These are phyloP conservation scores for Lasiosphaeria miniovina DNA, from an alignment of 495 filamentous ascomycete species.

Conservation along the genomic window DNA sequence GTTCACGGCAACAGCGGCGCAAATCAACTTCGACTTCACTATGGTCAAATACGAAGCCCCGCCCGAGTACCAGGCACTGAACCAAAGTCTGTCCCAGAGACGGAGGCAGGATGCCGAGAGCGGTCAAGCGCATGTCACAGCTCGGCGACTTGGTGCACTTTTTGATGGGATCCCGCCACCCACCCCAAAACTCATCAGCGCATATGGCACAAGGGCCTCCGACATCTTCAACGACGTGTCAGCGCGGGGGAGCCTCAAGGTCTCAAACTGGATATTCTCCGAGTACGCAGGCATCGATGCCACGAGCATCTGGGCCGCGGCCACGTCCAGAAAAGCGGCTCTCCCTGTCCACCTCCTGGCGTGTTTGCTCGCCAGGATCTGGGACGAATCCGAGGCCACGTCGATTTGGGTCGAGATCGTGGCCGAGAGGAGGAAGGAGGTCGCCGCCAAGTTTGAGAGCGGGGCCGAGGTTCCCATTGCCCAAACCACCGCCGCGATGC, in stretches of 20 bases:
- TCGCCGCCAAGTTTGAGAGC: slow-evolving; percentile 1
- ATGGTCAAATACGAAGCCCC: slow-evolving; percentile 33
- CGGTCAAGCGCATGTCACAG: slow-evolving; percentile 30
- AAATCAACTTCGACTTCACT: slow-evolving; percentile 38
- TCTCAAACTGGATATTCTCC: slow-evolving; percentile 1
- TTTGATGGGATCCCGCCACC: slow-evolving; percentile 30
- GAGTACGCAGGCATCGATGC: slow-evolving; percentile 9
- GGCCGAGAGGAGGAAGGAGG: slow-evolving; percentile 12
- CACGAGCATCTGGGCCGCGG: slow-evolving; percentile 11
- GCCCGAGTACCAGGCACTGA: slow-evolving; percentile 28
- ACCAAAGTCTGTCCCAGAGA: slow-evolving; percentile 17
- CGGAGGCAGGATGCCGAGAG: slow-evolving; percentile 27
- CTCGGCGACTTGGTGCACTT: slow-evolving; percentile 29
- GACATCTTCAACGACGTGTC: slow-evolving; percentile 30
- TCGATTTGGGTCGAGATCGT: slow-evolving; percentile 35
- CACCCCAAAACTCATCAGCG: slow-evolving; percentile 32
- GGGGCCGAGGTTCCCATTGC: slow-evolving; percentile 8
- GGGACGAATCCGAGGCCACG: slow-evolving; percentile 31
- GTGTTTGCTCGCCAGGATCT: slow-evolving; percentile 39
- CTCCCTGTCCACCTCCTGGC: slow-evolving; percentile 27
- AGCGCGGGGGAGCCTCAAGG: slow-evolving; percentile 2
- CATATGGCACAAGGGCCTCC: slow-evolving; percentile 39
- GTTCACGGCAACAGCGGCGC: slow-evolving; percentile 26
- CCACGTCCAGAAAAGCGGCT: slow-evolving; percentile 2
- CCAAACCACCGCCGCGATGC: slow-evolving; percentile 6